Conservation (phyloP, 768 basidiomycete genomes). For the Hortiboletus flavorubellus region DNA sequence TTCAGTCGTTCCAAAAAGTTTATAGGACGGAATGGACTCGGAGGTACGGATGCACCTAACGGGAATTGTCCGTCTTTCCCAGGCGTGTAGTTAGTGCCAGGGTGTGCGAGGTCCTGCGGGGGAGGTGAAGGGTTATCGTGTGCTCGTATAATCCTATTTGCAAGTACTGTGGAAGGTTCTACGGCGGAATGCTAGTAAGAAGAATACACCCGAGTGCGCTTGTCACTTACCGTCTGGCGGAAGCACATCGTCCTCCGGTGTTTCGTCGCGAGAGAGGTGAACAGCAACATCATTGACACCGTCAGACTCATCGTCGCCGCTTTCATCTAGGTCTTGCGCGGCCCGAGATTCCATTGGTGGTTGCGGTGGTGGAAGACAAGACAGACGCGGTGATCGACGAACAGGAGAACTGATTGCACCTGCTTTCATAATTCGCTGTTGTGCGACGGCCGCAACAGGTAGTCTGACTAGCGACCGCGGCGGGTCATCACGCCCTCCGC, state of each 20-base stretch:
- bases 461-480: constrained; percentile 52
- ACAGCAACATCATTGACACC: constrained; percentile 22
- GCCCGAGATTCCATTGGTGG: constrained; percentile 15
- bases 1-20: constrained; percentile 29
- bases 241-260: constrained; percentile 45
- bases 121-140: constrained; percentile 76
- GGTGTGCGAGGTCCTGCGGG: constrained; percentile 30
- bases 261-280: constrained; percentile 38
- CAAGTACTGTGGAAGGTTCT: constrained; percentile 71
- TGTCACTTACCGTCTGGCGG: constrained; percentile 43
- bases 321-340: constrained; percentile 18
- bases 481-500: constrained; percentile 50
- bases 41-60: constrained; percentile 18
- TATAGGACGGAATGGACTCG: constrained; percentile 32
- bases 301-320: constrained; percentile 33
- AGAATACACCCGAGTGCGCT: not conserved
- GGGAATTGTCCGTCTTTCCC: constrained; percentile 19
- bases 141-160: constrained; percentile 62
- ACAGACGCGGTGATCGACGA: constrained; percentile 52
- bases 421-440: constrained; percentile 28
- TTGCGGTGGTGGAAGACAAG: constrained; percentile 34
- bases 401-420: constrained; percentile 31
- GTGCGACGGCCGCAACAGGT: constrained; percentile 34
- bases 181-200: constrained; percentile 6
- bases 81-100: constrained; percentile 14